These are phyloP conservation scores for Galium porrigens DNA, from an alignment of 305 asterid species.

Conservation along the genomic window DNA sequence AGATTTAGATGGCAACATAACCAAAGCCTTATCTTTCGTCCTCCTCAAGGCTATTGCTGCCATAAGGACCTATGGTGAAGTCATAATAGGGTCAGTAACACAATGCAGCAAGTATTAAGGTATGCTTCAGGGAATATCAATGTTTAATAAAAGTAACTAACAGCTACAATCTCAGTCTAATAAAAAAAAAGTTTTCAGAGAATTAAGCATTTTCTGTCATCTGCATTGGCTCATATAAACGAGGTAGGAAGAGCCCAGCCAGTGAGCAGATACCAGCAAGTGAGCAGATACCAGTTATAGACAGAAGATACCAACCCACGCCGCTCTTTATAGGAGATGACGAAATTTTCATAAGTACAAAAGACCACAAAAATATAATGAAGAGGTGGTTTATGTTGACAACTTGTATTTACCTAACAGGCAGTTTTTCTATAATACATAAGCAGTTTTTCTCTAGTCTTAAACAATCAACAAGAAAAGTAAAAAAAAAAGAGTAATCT, in stretches of 20 bases:
- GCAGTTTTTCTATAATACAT: neutral
- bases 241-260: neutral
- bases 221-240: neutral
- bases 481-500: neutral
- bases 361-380: neutral
- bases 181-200: neutral
- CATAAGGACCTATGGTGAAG: slow-evolving; percentile 48
- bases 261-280: neutral
- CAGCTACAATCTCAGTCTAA: neutral
- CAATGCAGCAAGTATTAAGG: neutral
- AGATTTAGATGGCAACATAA: slow-evolving; percentile 60
- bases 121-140: neutral
- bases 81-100: neutral
- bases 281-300: too few relatives aligned
- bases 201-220: neutral
- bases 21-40: slow-evolving; percentile 58
- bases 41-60: slow-evolving; percentile 76
- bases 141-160: neutral
- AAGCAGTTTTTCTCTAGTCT: neutral
- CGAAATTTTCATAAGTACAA: neutral
- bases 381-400: neutral
- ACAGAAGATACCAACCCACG: neutral
- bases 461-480: neutral
- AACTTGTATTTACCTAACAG: neutral
- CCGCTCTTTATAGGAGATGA: neutral